Base-by-base conservation (phyloP, 2,329 filamentous ascomycete genomes). In the Diaporthe citrichinensis region DNA sequence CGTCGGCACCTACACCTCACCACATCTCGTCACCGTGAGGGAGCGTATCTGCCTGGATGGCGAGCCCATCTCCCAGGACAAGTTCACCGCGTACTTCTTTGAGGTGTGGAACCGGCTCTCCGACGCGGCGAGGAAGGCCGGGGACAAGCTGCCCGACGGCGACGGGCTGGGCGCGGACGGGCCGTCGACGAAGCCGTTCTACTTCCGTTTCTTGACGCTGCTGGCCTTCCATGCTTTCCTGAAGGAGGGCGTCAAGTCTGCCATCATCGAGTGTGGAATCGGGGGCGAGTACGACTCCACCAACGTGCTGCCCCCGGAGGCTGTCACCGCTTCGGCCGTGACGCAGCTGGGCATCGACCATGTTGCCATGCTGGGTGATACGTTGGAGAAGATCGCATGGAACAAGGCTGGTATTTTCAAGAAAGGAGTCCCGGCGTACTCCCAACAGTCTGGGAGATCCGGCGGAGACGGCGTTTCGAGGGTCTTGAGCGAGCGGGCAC, bases 201-300 rank as follows among this genome's bases (percentile, higher is more conserved):
- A 97, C 84, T 98, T 98, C 83, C 93, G 96, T 39, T 98, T 94
- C 81, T 84, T 99, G 81, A 98, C 96, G 0, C 88, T 99, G 51
- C 90, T 98, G 86, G 96, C 96, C 1, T 91, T 98, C 80, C 95
- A 98, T 80, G 90, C 93, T 2, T 99, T 98, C 79, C 81, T 97
- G 36, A 84, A 88, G 65, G 93, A 97, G 82, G 92, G 93, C 1
- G 92, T 98, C 0, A 88, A 92, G 77, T 92, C 92, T 25, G 96
- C 95, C 0, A 92, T 98, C 14, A 89, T 98, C 46, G 97, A 99
- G 85, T 98, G 95, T 80, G 97, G 97, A 0, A 97, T 98, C 78
- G 97, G 97, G 23, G 97, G 96, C 67, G 95, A 98, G 84, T 95
- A 95, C 80, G 96, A 98, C 81, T 94, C 94, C 39, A 99, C 97